Conservation (phyloP, 2,329 filamentous ascomycete species). For the Calonectria fujianensis region DNA sequence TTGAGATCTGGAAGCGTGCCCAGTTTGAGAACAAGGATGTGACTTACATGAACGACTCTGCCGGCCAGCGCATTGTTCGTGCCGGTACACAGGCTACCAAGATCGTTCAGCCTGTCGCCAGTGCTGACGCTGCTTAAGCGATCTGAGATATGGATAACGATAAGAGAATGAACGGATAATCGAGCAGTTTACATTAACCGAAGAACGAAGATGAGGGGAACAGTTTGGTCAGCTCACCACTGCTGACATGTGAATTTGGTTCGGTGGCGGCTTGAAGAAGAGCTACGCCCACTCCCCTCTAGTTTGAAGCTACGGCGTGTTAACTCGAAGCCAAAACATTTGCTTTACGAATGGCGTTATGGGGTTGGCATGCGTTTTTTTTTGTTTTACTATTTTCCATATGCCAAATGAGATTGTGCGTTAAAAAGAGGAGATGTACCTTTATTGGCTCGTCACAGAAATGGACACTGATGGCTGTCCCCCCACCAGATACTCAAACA, state of each 20-base stretch:
- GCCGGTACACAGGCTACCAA: conserved; percentile 91
- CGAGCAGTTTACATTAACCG: conserved; percentile 42
- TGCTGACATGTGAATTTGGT: conserved; percentile 35
- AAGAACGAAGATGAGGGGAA: conserved; percentile 30
- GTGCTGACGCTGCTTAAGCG: conserved; percentile 85
- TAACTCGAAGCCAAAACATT: conserved; percentile 50
- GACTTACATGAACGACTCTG: conserved; percentile 85
- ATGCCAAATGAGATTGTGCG: conserved; percentile 44
- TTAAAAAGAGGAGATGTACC: conserved; percentile 40
- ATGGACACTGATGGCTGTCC: conserved; percentile 3
- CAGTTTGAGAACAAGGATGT: conserved; percentile 90
- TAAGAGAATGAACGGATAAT: conserved; percentile 48
- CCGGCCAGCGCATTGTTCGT: conserved; percentile 88
- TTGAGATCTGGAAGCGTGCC: conserved; percentile 94
- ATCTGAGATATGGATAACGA: conserved; percentile 39
- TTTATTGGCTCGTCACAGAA: conserved; percentile 24
- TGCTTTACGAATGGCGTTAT: conserved; percentile 54
- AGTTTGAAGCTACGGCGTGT: conserved; percentile 41
- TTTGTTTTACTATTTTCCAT: conserved; percentile 47
- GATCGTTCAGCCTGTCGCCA: conserved; percentile 85
- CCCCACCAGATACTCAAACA: conserved; percentile 40
- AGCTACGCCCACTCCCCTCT: conserved; percentile 33
- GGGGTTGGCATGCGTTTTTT: conserved; percentile 39
- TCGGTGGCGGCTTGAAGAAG: conserved; percentile 2
- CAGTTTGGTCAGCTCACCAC: conserved; percentile 31